Base-by-base conservation (phyloP, 208 protist genomes). In the Angomonas ambiguus region DNA sequence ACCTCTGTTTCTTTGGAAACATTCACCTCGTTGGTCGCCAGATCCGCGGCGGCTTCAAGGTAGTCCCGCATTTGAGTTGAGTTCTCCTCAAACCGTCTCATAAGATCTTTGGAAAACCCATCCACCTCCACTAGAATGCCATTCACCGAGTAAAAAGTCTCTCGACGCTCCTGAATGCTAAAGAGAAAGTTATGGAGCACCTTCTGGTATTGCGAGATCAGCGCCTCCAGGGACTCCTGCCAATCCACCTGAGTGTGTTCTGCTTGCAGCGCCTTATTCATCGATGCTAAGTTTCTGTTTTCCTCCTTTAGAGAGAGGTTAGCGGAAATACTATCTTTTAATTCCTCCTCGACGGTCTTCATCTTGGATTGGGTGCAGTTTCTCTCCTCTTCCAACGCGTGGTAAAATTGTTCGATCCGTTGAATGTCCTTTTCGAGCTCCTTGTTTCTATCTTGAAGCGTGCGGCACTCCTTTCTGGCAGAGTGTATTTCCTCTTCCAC, bases 121-220 rank as follows among this genome's bases (percentile, higher is more conserved):
- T 83, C 74, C 41, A 79, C 65, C 30, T 79, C 77, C 1, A 56
- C 48, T 22, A 87, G 57, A 64, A 77, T 78, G 22, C 64, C 63
- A 18, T 67, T 70, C 24, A 75, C 72, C 24, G 51, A 69, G 62
- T 62, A 69, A 56, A 80, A 82, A 20, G 66, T 74, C 5, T 69
- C 69, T 18, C 69, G 55, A n/a, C 63, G 77, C 10, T 51, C 56
- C 13, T 58, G 51, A 20, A 78, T 69, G 45, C 71, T 69, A 45
- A 60, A 25, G 55, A 69, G 53, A 58, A 83, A 74, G 18, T 72
- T 53, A 0, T 66, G 58, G 1, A 87, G 61, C 34, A 79, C 68
- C 10, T 51, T 68, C 18, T 75, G 27, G 60, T 83, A 83, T 34
- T 76, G 73, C n/a, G 11, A 4, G 18, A 66, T 34, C 25, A 72